Percentiles rank a stretch among this genome's conserved stretches.
Evolutionary conservation across 164 flowering plant species (phyloP).

Genomic region (Amborella trichopoda): DNA sequence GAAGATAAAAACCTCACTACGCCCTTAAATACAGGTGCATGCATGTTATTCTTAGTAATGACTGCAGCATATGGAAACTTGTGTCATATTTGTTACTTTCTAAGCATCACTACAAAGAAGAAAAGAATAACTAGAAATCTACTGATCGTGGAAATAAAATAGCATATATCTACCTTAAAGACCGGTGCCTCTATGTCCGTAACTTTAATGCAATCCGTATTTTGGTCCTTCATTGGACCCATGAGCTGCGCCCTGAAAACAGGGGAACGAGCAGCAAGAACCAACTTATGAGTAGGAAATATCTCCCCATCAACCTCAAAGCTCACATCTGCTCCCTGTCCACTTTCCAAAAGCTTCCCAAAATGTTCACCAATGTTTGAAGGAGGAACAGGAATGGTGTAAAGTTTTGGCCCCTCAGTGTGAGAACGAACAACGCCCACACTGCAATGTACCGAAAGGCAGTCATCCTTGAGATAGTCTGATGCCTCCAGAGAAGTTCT

Average conservation of each 20-base stretch:
- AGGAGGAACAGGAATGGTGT: constrained; percentile 48
- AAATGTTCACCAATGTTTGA: constrained; percentile 55
- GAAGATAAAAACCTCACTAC: no score
- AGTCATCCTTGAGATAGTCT: constrained; percentile 84
- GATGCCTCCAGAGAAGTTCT: constrained; percentile 65
- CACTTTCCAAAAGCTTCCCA: constrained; percentile 66
- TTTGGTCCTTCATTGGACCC: constrained; percentile 29
- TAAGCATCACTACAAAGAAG: no score
- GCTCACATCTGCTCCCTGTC: constrained; percentile 52
- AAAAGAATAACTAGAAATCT: no score
- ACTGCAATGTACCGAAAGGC: constrained; percentile 58
- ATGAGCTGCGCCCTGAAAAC: constrained; percentile 81
- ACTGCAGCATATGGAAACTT: no score
- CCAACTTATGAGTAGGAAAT: constrained; percentile 61
- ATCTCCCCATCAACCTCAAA: constrained; percentile 67
- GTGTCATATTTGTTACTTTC: no score
- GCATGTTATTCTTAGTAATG: no score
- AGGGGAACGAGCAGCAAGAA: constrained; percentile 77
- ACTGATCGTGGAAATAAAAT: no score
- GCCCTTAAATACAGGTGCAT: no score
- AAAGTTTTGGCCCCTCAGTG: constrained; percentile 71
- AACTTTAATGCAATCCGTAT: neutral
- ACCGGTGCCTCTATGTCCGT: neutral
- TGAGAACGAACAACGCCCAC: constrained; percentile 80
- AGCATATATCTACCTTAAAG: neutral